Evolutionary conservation across 768 basidiomycete species (phyloP).

Genomic region (Chlorophyllum brunneum): DNA sequence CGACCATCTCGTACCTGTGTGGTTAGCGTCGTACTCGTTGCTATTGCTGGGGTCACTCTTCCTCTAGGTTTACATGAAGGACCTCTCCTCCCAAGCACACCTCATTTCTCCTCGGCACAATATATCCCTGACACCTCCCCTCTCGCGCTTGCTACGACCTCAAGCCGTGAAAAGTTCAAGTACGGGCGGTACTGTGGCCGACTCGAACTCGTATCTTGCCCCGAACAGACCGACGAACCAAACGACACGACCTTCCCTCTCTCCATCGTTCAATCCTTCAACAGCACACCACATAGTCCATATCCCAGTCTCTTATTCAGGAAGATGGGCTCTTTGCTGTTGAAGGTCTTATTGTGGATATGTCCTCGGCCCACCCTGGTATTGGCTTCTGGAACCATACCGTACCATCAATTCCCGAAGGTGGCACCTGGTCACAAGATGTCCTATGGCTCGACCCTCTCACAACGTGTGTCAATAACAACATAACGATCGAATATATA

Average conservation of each 20-base stretch:
- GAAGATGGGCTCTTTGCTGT: constrained; percentile 17
- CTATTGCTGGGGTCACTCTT: background rate
- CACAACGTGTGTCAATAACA: constrained; percentile 18
- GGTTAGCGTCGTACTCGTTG: background rate
- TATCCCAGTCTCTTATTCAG: constrained; percentile 17
- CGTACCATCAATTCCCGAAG: background rate
- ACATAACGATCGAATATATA: constrained; percentile 19
- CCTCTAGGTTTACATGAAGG: background rate
- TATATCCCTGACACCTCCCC: constrained; percentile 18
- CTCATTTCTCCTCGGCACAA: background rate
- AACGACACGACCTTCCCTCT: constrained; percentile 15
- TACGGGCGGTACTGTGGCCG: constrained; percentile 18
- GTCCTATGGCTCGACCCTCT: constrained; percentile 21
- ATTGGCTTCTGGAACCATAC: background rate
- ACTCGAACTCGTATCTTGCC: constrained; percentile 12
- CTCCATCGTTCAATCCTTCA: constrained; percentile 14
- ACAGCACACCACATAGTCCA: constrained; percentile 17
- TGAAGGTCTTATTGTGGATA: constrained; percentile 17
- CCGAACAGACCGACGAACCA: constrained; percentile 12
- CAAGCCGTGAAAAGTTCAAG: constrained; percentile 9
- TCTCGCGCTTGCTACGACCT: constrained; percentile 17
- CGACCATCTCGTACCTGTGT: background rate
- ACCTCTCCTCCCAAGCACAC: background rate
- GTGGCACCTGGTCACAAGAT: constrained; percentile 18
- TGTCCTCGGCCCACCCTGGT: constrained; percentile 14